Base-by-base conservation (phyloP, 768 basidiomycete species). In the Leccinum arenicola region DNA sequence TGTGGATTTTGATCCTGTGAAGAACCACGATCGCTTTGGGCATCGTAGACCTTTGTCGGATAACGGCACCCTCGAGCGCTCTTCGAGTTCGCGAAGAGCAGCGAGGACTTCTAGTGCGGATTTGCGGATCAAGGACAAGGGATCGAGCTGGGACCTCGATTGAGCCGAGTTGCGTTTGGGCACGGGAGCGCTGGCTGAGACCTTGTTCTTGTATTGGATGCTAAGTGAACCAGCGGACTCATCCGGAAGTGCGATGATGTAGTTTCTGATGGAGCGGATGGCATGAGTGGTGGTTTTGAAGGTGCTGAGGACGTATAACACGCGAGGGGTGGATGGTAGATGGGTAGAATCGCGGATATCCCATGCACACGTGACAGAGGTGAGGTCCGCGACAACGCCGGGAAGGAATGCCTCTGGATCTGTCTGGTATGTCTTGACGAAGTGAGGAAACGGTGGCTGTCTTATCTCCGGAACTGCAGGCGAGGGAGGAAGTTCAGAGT, bases 61-160 rank as follows among this genome's bases (percentile, higher is more conserved):
- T 7, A 92, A 77, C 5, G 92, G 89, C 4, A 95, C 70, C 3
- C 96, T 82, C 40, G 83, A 84, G 9, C 75, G 74, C 68, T 95
- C 93, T 70, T 98, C 96, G 19, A 98, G 74, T 31, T 84, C 85
- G 38, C 93, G 82, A 45, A 98, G 81, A 40, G 84, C 79, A 6
- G 87, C 81, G 31, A 98, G 82, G 0, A 97, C 90, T 60, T 95
- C 94, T 54, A 98, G 74, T 1, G 93, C 93, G 1, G 87, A 82
- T 53, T 83, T 83, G 23, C 95, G 82, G 55, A 98, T 86, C 51
- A 84, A 76, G 2, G 82, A 79, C 17, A 93, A 74, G 1, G 88
- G 86, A 66, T 92, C 87, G 7, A 78, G 73, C 4, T 75, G 75
- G 8, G 73, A 63, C 57, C 75, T 73, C 14, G 73, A 64, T 51